phyloP scores from a whole-genome alignment of 768 basidiomycete species.

The Suillus discolor region DNA sequence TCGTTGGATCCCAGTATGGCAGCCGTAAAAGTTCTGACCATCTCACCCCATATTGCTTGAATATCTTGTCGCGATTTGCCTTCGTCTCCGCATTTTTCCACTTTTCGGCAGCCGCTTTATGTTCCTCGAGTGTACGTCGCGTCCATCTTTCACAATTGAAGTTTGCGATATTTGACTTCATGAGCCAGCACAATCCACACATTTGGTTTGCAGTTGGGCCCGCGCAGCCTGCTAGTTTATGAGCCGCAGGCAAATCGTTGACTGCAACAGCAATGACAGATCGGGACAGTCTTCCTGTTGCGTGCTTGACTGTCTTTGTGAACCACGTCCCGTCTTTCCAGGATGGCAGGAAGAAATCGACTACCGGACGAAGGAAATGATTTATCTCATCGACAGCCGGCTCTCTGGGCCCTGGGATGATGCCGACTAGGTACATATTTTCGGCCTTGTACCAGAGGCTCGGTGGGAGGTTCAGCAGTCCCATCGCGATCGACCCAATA shows the following conservation, averaged over 20 bases:
- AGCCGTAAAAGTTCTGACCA: constrained; percentile 34
- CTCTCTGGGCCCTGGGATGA: constrained; percentile 40
- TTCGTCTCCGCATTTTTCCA: constrained; percentile 26
- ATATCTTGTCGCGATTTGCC: constrained; percentile 16
- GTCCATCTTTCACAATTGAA: constrained; percentile 30
- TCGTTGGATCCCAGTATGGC: constrained; percentile 36
- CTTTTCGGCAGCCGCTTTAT: constrained; percentile 16
- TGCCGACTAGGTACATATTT: constrained; percentile 39
- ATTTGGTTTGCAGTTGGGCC: constrained; percentile 14
- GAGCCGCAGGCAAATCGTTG: constrained; percentile 33
- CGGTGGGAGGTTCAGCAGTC: constrained; percentile 25
- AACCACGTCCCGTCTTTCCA: constrained; percentile 35
- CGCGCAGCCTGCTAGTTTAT: constrained; percentile 21
- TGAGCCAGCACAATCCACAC: too few species aligned
- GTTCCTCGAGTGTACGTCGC: constrained; percentile 14
- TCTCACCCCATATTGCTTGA: constrained; percentile 23
- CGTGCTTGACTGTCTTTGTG: constrained; percentile 21
- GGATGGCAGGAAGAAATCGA: constrained; percentile 33
- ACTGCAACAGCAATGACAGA: constrained; percentile 25
- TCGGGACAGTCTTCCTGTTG: constrained; percentile 28
- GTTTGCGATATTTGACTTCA: too few species aligned
- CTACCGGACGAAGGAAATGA: constrained; percentile 34
- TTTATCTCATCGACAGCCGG: constrained; percentile 34
- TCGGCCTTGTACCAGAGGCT: constrained; percentile 20
- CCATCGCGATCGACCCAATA: constrained; percentile 19